Evolutionary conservation across 345 rosid genomes (phyloP).

Genomic region (Pugionium cornutum): DNA sequence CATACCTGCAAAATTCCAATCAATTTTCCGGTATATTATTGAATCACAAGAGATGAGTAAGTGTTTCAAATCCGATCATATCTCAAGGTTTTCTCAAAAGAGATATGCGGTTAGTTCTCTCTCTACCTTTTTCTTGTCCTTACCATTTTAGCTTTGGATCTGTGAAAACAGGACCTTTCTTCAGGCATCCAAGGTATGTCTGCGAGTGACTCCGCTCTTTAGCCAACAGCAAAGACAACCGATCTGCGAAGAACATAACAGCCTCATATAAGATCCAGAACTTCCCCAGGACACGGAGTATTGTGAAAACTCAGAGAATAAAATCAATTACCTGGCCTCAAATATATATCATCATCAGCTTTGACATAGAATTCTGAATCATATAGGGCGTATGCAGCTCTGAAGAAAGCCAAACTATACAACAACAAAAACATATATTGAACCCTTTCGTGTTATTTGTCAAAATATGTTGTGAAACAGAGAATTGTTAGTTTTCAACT

Average conservation of each 20-base stretch:
- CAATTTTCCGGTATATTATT: neutral
- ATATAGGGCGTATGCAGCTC: slow-evolving; percentile 78
- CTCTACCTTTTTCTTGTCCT: slow-evolving; percentile 18
- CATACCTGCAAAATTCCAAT: slow-evolving; percentile 65
- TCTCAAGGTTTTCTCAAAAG: neutral
- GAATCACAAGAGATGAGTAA: slow-evolving; percentile 22
- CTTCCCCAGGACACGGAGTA: neutral
- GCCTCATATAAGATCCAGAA: slow-evolving; percentile 1
- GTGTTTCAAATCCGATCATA: slow-evolving; percentile 3
- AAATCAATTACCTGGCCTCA: slow-evolving; percentile 71
- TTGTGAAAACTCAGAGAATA: slow-evolving; percentile 2
- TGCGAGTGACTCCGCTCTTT: slow-evolving; percentile 78
- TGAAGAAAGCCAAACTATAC: slow-evolving; percentile 81
- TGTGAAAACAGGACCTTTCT: slow-evolving; percentile 85
- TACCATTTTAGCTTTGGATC: slow-evolving; percentile 90
- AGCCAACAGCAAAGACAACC: slow-evolving; percentile 74
- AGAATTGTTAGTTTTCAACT: slow-evolving; percentile 40
- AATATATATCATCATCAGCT: slow-evolving; percentile 92
- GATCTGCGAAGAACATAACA: slow-evolving; percentile 49
- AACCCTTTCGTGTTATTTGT: neutral
- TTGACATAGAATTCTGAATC: slow-evolving; percentile 89
- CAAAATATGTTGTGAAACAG: neutral
- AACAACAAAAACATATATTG: neutral
- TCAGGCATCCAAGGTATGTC: slow-evolving; percentile 94
- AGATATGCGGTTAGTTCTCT: slow-evolving; percentile 4